These are phyloP conservation scores for Xerocomus potaroensis DNA, from an alignment of 768 basidiomycete genomes.

Conservation along the genomic window DNA sequence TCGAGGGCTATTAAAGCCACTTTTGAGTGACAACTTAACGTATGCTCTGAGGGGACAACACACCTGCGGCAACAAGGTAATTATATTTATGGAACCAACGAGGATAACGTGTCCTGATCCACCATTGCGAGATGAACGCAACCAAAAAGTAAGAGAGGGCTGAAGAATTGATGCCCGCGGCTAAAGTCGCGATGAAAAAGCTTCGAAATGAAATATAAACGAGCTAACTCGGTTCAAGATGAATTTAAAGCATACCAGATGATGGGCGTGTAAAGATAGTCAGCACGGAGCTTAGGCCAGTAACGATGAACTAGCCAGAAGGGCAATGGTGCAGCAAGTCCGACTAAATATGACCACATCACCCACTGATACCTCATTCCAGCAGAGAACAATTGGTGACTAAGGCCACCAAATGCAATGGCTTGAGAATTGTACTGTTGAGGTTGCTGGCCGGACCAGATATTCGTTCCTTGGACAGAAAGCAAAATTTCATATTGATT, in stretches of 20 bases:
- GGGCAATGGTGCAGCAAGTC: slow-evolving; percentile 35
- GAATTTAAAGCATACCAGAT: slow-evolving; percentile 18
- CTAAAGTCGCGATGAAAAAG: slow-evolving; percentile 15
- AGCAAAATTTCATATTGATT: slow-evolving; percentile 48
- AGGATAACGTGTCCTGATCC: slow-evolving; percentile 34
- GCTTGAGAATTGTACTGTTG: slow-evolving; percentile 32
- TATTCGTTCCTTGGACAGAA: slow-evolving; percentile 48
- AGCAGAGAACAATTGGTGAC: slow-evolving; percentile 31
- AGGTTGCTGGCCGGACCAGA: slow-evolving; percentile 31
- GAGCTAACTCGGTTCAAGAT: background rate
- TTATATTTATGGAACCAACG: slow-evolving; percentile 38
- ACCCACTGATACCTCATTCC: slow-evolving; percentile 37
- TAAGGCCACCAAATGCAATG: slow-evolving; percentile 38
- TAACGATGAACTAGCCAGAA: slow-evolving; percentile 38
- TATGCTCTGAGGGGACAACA: background rate
- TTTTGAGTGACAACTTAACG: background rate
- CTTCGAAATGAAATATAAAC: background rate
- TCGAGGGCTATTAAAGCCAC: slow-evolving; percentile 28
- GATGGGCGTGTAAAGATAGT: slow-evolving; percentile 30
- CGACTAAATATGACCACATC: slow-evolving; percentile 32
- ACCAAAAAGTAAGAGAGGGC: slow-evolving; percentile 14
- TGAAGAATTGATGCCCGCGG: slow-evolving; percentile 28
- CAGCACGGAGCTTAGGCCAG: slow-evolving; percentile 30
- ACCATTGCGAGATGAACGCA: slow-evolving; percentile 36
- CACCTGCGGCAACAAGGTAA: slow-evolving; percentile 40